Conservation (phyloP, 2,329 filamentous ascomycete genomes). For the Sporothrix sp. region DNA sequence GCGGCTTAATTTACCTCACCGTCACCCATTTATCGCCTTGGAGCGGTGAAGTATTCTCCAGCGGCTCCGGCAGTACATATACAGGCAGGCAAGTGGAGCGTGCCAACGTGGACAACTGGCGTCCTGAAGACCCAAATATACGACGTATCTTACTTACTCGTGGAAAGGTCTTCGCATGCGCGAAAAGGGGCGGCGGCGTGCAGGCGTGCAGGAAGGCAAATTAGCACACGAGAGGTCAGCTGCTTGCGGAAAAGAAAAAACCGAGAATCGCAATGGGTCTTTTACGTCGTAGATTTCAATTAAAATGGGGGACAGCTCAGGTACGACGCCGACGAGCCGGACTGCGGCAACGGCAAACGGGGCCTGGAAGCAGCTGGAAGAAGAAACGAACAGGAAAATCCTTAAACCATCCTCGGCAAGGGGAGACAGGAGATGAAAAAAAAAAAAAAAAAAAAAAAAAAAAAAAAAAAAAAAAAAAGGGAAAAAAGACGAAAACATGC, state of each 20-base stretch:
- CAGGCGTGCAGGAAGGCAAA: too few species aligned
- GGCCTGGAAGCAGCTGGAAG: neutral
- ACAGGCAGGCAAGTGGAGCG: neutral
- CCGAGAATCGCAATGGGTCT: too few species aligned
- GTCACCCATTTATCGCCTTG: too few species aligned
- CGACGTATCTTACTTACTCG: too few species aligned
- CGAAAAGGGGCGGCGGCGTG: neutral
- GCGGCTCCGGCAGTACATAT: conserved; percentile 1
- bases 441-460: neutral
- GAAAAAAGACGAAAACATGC: neutral
- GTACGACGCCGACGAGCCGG: conserved; percentile 13
- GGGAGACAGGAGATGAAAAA: neutral
- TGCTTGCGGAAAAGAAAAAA: neutral
- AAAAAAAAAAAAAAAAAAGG: too few species aligned
- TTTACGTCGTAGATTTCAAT: too few species aligned
- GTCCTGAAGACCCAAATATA: conserved; percentile 3
- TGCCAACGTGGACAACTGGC: conserved; percentile 3
- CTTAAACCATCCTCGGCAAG: conserved; percentile 1
- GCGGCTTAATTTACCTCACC: too few species aligned
- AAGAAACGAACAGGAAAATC: conserved; percentile 2
- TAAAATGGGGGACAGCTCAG: conserved; percentile 1
- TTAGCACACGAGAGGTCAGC: neutral
- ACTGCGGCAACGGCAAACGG: conserved; percentile 8
- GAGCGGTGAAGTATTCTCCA: conserved; percentile 8
- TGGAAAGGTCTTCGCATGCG: too few species aligned